phyloP scores from a whole-genome alignment of 805 yeast species.

The Myxozyma nipponensis region DNA sequence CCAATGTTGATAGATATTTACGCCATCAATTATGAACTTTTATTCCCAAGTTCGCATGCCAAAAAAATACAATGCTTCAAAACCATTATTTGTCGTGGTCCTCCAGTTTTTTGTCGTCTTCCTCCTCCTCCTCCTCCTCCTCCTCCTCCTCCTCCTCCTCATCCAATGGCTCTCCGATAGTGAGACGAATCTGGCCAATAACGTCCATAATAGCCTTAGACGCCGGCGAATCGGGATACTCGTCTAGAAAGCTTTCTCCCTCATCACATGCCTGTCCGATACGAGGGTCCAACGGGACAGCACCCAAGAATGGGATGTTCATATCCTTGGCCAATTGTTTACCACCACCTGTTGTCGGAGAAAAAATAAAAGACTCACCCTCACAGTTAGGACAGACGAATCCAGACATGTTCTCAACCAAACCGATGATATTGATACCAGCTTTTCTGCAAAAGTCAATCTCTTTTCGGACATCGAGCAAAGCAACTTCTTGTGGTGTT shows the following conservation, averaged over 20 bases:
- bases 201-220: slow-evolving; percentile 79
- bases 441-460: slow-evolving; percentile 94
- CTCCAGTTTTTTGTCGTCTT: slow-evolving; percentile 36
- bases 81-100: no score
- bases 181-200: slow-evolving; percentile 40
- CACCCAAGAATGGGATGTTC: slow-evolving; percentile 74
- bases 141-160: slow-evolving; percentile 37
- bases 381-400: slow-evolving; percentile 95
- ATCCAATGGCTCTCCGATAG: slow-evolving; percentile 29
- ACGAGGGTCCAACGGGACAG: slow-evolving; percentile 94
- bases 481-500: slow-evolving; percentile 96
- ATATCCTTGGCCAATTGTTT: slow-evolving; percentile 74
- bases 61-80: neutral
- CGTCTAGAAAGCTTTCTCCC: slow-evolving; percentile 80
- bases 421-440: slow-evolving; percentile 74
- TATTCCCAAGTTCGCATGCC: no score
- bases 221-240: slow-evolving; percentile 89
- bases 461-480: slow-evolving; percentile 92
- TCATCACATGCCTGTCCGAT: slow-evolving; percentile 84
- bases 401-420: slow-evolving; percentile 98
- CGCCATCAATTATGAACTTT: no score
- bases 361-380: slow-evolving; percentile 84
- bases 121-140: slow-evolving; percentile 30
- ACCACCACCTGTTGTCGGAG: slow-evolving; percentile 98
- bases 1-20: neutral